Evolutionary conservation across 2,329 filamentous ascomycete species (phyloP), one percentile per base, ranked within the genome.

Genomic region (Penicillium verrucosum): DNA sequence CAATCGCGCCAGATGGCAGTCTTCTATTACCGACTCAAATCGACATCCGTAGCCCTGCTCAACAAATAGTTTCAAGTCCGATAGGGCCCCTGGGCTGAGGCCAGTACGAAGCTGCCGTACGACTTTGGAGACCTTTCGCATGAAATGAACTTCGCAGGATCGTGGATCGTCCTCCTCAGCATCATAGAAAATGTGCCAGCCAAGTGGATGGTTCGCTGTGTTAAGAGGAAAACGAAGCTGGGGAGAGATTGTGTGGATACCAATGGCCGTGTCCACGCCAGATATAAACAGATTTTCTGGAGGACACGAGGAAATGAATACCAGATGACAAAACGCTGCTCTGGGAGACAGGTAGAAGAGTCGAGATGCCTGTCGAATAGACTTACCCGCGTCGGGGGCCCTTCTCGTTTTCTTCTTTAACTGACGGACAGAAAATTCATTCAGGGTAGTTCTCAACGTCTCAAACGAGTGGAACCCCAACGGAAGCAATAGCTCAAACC

Each of bases 181-280:
- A 51, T 62, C 62, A 40, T 65, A 66, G 38, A 57, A 60, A 18
- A 72, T 66, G 44, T 73, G 70, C 68, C 70, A 71, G 1, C 70
- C 70, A 30, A 54, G 49, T 34, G 62, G 59, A 12, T 50, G 32
- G 10, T 52, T 49, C 12, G 50, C 42, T 23, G 56, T 51, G 3
- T 47, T 44, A 32, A 72, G 49, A 11, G 60, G 63, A 12, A 69
- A 60, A 4, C 59, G 58, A 27, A 51, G 43, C 25, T 68, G 64
- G 3, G 70, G 68, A 12, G 71, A 70, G 30, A 75, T 64, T 1
- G 72, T 69, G 54, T 75, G 72, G 32, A 74, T 63, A 16, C 70
- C 67, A 27, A 75, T 60, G 10, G 60, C 62, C 5, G 61, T 60
- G 36, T 69, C 59, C 14, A 64, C 60, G 29, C 51, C 54, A 36